Evolutionary conservation across 1,284 basidiomycete genomes (phyloP).

Genomic region (Sphagnurus paluster): DNA sequence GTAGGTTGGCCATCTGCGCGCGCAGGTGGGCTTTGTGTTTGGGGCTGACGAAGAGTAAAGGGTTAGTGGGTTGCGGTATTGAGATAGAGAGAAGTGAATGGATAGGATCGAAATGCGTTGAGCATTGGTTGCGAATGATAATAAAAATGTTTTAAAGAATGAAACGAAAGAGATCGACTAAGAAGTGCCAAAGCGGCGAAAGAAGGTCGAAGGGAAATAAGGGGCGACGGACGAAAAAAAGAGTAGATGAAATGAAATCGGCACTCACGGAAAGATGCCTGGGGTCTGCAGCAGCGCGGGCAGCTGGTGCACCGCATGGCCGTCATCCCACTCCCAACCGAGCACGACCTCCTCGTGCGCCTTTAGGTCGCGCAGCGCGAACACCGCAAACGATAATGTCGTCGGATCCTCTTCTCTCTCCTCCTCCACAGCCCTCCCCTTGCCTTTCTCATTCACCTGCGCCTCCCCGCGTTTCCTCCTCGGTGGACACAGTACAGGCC

Average conservation of each 20-base stretch:
- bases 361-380: conserved; percentile 77
- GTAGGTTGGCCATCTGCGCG: conserved; percentile 66
- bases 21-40: conserved; percentile 56
- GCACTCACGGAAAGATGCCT: conserved; percentile 55
- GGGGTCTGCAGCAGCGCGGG: conserved; percentile 67
- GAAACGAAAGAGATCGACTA: too few relatives aligned
- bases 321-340: conserved; percentile 97
- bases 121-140: too few relatives aligned
- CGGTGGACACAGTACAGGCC: conserved; percentile 67
- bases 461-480: conserved; percentile 14
- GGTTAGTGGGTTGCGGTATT: too few relatives aligned
- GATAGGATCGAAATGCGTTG: too few relatives aligned
- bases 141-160: too few relatives aligned
- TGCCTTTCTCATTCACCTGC: conserved; percentile 19
- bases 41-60: conserved; percentile 35
- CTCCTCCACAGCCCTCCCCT: conserved; percentile 12
- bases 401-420: conserved; percentile 33
- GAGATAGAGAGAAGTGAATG: too few relatives aligned
- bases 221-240: conserved; percentile 16
- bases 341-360: conserved; percentile 87
- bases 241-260: not conserved
- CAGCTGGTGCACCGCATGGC: conserved; percentile 82
- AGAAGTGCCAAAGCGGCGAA: too few relatives aligned
- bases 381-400: conserved; percentile 78
- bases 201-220: conserved; percentile 8